These are phyloP conservation scores for Monosporascus sp. DNA, from an alignment of 2,329 filamentous ascomycete species.

Conservation along the genomic window DNA sequence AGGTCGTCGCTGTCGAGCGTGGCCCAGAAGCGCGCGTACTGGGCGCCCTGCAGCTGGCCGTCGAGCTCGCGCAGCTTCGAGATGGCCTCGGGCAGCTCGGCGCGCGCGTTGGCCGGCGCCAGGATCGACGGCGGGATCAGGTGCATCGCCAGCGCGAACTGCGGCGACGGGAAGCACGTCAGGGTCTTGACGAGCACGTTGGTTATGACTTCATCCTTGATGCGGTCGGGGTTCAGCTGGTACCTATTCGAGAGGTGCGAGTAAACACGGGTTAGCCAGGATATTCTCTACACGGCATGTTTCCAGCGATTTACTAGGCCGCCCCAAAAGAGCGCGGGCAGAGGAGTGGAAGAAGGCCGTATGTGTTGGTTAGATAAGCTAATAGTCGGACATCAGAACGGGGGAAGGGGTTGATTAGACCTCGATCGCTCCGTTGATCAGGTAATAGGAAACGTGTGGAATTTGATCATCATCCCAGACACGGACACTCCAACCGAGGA, in stretches of 20 bases:
- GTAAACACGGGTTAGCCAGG: neutral
- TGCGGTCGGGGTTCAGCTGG: conserved; percentile 98
- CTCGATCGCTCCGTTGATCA: conserved; percentile 54
- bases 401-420: conserved; percentile 49
- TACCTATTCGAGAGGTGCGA: conserved; percentile 55
- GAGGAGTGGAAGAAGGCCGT: neutral
- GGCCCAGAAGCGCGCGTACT: conserved; percentile 90
- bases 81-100: conserved; percentile 82
- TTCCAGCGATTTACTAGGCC: too few species aligned
- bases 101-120: conserved; percentile 51
- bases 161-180: conserved; percentile 91
- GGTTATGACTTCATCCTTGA: conserved; percentile 94
- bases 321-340: neutral
- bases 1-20: conserved; percentile 90
- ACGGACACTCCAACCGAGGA: conserved; percentile 8
- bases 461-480: conserved; percentile 64
- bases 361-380: conserved; percentile 63
- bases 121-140: conserved; percentile 84
- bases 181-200: conserved; percentile 98
- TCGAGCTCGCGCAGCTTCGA: conserved; percentile 81
- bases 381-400: conserved; percentile 65
- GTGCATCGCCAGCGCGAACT: conserved; percentile 91
- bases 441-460: conserved; percentile 98
- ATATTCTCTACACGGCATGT: too few species aligned
- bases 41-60: conserved; percentile 80